Evolutionary conservation across 2,329 filamentous ascomycete species (phyloP).

Genomic region (Fusarium longipes): DNA sequence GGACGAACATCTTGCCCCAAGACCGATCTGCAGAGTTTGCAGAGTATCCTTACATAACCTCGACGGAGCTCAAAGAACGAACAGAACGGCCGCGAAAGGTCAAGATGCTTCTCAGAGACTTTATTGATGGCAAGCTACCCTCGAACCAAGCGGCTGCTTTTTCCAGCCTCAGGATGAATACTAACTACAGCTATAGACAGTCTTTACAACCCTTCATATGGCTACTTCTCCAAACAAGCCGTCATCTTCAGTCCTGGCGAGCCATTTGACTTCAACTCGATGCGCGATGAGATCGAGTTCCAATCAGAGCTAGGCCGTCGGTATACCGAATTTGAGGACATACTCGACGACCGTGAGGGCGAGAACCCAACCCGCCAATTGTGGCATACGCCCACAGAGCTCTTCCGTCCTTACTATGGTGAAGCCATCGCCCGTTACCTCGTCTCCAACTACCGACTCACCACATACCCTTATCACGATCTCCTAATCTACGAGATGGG

Average conservation of each 20-base stretch:
- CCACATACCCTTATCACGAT: constrained; percentile 94
- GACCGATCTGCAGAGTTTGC: constrained; percentile 86
- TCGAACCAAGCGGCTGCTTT: neutral
- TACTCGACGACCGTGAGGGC: constrained; percentile 75
- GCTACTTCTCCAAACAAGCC: constrained; percentile 95
- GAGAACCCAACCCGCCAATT: constrained; percentile 83
- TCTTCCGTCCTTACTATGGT: constrained; percentile 96
- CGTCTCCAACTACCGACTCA: constrained; percentile 94
- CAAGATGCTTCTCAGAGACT: constrained; percentile 98
- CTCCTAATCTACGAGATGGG: constrained; percentile 99
- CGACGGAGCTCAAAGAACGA: constrained; percentile 77
- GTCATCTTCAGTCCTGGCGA: constrained; percentile 95
- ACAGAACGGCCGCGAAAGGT: constrained; percentile 84
- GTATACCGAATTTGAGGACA: constrained; percentile 91
- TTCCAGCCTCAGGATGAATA: constrained; percentile 23
- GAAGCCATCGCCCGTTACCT: constrained; percentile 97
- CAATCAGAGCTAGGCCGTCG: constrained; percentile 78
- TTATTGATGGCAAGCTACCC: constrained; percentile 81
- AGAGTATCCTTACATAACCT: constrained; percentile 84
- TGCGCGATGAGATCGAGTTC: constrained; percentile 89
- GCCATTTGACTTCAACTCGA: constrained; percentile 85
- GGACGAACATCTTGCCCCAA: constrained; percentile 77
- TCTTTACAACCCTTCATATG: constrained; percentile 92
- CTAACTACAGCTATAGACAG: constrained; percentile 70
- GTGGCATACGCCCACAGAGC: constrained; percentile 98